phyloP scores from a whole-genome alignment of 768 basidiomycete genomes.

The Lyophyllum atratum region DNA sequence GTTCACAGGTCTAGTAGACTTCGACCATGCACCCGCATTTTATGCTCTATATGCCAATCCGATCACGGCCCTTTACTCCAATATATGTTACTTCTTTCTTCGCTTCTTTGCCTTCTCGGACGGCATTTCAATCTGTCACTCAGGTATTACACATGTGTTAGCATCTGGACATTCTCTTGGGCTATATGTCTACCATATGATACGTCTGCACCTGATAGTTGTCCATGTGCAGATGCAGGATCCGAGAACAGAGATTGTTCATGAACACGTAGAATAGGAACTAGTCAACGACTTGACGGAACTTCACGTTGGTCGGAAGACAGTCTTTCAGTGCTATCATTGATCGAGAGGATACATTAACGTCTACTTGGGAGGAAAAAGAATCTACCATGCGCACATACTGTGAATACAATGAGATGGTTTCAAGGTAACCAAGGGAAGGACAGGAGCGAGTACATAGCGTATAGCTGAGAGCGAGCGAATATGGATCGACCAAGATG shows the following conservation, averaged over 20 bases:
- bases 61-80: neutral
- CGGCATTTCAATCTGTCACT: neutral
- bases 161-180: neutral
- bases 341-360: neutral
- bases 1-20: neutral
- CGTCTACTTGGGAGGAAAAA: conserved; percentile 10
- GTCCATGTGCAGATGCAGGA: neutral
- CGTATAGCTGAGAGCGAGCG: conserved; percentile 1
- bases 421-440: neutral
- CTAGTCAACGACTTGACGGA: neutral
- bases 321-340: neutral
- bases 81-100: no score
- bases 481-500: conserved; percentile 1
- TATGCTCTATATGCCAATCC: neutral
- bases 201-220: neutral
- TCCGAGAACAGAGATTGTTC: no score
- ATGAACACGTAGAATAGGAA: neutral
- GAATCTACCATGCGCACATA: conserved; percentile 10
- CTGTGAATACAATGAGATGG: conserved; percentile 11
- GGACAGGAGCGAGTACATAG: conserved; percentile 10
- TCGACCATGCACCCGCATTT: neutral
- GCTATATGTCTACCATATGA: neutral
- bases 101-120: neutral
- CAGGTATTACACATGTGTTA: neutral
- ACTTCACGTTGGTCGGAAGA: neutral